Evolutionary conservation across 2,329 filamentous ascomycete species (phyloP), one percentile per base, ranked within the genome.

Genomic region (Colletotrichum tropicicola): DNA sequence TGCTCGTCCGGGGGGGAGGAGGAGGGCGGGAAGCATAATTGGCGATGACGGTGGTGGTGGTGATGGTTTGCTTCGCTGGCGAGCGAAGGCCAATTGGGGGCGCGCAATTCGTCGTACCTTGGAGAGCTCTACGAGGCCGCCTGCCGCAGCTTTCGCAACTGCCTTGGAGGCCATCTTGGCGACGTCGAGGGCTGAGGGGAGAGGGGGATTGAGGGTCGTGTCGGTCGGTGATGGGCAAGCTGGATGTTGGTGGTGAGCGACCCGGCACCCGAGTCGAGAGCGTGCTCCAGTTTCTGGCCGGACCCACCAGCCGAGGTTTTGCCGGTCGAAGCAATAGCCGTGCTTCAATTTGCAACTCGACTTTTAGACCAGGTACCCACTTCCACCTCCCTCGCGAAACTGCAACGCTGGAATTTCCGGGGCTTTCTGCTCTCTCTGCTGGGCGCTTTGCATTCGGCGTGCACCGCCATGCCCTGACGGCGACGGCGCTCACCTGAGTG

Each of bases 91-190:
- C 48, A 61, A 61, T 61, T 65, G 57, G 39, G 39, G 45, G 21
- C 23, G 6, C 6, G 3, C 5, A 3, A 23, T 8, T 17, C 6
- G 48, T 70, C 80, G 71, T 81, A 91, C 89, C 82, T 89, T 86
- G 71, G 82, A 79, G 70, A 92, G 80, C 72, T 81, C 82, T 61
- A 90, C 77, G 63, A 85, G 82, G 71, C 83, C 81, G 68, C 83
- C 83, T 61, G 81, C 62, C 17, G 51, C 83, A 72, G 82, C 83
- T 75, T 88, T 88, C 59, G 83, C 82, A 73, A 80, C 84, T 74
- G 80, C 85, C 80, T 89, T 88, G 70, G 86, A 85, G 72, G 86
- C 87, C 88, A 90, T 90, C 68, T 72, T 83, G 78, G 73, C 77
- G 73, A 65, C 49, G 57, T 62, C 51, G 49, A 49, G 45, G 66